Conservation (phyloP, 75 land plant species). For the Ceratopteris richardii region DNA sequence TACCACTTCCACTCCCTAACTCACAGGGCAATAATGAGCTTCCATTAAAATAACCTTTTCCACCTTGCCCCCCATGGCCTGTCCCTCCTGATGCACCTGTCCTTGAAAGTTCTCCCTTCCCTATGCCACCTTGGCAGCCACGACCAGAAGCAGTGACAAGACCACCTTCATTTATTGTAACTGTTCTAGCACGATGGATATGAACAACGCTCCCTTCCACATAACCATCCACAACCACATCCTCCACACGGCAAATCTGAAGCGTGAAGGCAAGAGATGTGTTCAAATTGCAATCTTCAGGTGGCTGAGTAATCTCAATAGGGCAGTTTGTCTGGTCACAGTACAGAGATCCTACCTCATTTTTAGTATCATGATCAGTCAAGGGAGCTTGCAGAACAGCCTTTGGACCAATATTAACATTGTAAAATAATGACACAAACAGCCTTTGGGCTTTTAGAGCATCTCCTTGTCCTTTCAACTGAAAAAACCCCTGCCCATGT, state of each 20-base stretch:
- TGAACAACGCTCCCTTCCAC: slow-evolving; percentile 84
- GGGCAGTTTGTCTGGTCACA: slow-evolving; percentile 75
- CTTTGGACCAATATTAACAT: slow-evolving; percentile 84
- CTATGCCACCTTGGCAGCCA: slow-evolving; percentile 87
- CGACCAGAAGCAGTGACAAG: slow-evolving; percentile 62
- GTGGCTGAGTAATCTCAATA: slow-evolving; percentile 77
- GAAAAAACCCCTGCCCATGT: too few relatives aligned
- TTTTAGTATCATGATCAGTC: slow-evolving; percentile 46
- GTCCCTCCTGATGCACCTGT: slow-evolving; percentile 82
- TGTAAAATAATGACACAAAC: too few relatives aligned
- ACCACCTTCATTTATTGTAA: slow-evolving; percentile 58
- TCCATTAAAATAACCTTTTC: slow-evolving; percentile 52
- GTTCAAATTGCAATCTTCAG: slow-evolving; percentile 97
- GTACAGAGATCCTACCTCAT: slow-evolving; percentile 52
- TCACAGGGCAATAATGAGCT: slow-evolving; percentile 73
- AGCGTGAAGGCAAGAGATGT: slow-evolving; percentile 89
- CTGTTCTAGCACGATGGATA: slow-evolving; percentile 76
- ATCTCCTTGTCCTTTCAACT: too few relatives aligned
- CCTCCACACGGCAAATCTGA: slow-evolving; percentile 98
- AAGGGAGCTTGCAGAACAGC: slow-evolving; percentile 81
- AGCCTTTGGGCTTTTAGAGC: too few relatives aligned
- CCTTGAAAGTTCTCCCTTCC: slow-evolving; percentile 42
- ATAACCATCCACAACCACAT: slow-evolving; percentile 66
- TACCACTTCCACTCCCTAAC: slow-evolving; percentile 97
- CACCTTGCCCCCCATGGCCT: slow-evolving; percentile 96